phyloP scores from a whole-genome alignment of 164 flowering plant genomes.

The Berberis thunbergii region DNA sequence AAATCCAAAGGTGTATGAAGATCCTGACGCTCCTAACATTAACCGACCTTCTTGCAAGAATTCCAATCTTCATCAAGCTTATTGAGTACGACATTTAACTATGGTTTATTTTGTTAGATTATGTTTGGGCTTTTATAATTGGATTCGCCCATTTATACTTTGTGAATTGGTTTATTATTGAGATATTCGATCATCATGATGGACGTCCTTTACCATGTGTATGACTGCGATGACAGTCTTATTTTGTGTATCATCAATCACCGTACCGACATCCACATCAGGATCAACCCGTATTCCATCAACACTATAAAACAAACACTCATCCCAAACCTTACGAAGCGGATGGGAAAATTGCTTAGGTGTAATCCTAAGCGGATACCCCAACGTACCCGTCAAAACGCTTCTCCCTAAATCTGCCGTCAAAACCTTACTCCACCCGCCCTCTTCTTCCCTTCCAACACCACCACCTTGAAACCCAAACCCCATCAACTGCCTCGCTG shows the following conservation, averaged over 20 bases:
- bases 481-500: constrained; percentile 84
- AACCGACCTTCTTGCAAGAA: too few relatives aligned
- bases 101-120: too few relatives aligned
- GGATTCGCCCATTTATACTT: too few relatives aligned
- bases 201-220: constrained; percentile 44
- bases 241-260: constrained; percentile 69
- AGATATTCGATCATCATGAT: constrained; percentile 4
- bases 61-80: too few relatives aligned
- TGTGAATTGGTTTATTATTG: too few relatives aligned
- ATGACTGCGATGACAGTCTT: constrained; percentile 38
- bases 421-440: constrained; percentile 61
- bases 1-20: too few relatives aligned
- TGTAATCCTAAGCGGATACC: constrained; percentile 88
- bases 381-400: constrained; percentile 86
- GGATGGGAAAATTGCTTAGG: constrained; percentile 62
- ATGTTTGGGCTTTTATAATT: too few relatives aligned
- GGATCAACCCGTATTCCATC: constrained; percentile 82
- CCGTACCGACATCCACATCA: constrained; percentile 58
- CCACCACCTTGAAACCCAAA: constrained; percentile 84
- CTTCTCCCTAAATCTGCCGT: constrained; percentile 96
- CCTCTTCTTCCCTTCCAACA: constrained; percentile 90
- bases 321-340: constrained; percentile 86
- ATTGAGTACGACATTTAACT: too few relatives aligned
- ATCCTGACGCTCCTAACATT: too few relatives aligned
- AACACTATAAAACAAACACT: constrained; percentile 71